Evolutionary conservation across 148 eudicot species (phyloP).

Genomic region (Arctostaphylos glauca): DNA sequence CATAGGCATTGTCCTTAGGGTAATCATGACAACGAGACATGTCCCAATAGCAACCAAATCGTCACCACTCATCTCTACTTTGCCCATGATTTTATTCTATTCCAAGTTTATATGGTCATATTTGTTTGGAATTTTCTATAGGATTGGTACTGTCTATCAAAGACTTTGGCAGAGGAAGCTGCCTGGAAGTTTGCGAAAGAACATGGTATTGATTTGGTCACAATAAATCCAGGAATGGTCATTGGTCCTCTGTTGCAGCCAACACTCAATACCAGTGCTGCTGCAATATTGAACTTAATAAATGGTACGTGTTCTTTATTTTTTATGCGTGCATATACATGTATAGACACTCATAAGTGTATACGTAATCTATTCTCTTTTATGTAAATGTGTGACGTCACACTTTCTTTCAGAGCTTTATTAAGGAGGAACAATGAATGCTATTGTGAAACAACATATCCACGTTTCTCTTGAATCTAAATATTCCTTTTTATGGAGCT

Average conservation of each 20-base stretch:
- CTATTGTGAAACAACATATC: background rate
- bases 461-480: background rate
- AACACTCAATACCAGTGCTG: conserved; percentile 23
- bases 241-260: conserved; percentile 41
- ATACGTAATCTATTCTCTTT: background rate
- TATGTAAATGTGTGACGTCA: background rate
- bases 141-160: conserved; percentile 20
- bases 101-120: too few relatives aligned
- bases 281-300: conserved; percentile 24
- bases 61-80: too few relatives aligned
- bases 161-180: conserved; percentile 23
- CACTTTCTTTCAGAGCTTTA: background rate
- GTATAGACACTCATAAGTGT: background rate
- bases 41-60: too few relatives aligned
- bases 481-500: background rate
- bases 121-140: too few relatives aligned
- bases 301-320: conserved; percentile 14
- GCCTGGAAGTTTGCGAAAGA: conserved; percentile 23
- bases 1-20: too few relatives aligned
- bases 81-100: too few relatives aligned
- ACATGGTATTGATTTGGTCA: conserved; percentile 20
- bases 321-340: background rate
- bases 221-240: conserved; percentile 28
- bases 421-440: background rate
- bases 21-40: too few relatives aligned